Evolutionary conservation across 208 protist species (phyloP), one percentile per base, ranked within the genome.

Genomic region (Wallacemonas sp.): DNA sequence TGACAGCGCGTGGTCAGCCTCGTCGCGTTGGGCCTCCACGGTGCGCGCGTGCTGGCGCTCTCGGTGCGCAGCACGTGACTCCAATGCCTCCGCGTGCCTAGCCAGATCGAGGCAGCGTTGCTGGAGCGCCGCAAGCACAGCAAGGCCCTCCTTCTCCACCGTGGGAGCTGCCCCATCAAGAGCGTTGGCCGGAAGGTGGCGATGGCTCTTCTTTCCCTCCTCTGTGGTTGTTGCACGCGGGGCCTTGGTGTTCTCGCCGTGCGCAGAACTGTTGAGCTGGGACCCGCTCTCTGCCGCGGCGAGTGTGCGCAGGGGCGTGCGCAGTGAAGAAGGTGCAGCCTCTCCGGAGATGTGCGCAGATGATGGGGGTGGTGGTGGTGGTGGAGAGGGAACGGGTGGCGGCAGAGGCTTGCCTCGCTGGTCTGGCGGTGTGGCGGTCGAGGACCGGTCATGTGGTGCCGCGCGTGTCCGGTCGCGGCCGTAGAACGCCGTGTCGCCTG

Each of bases 121-220:
- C n/a, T 55, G 57, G 7, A 50, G 31, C n/a, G 26, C 49, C 16
- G n/a, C 8, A 44, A 65, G 61, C 10, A 29, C 22, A 69, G 44
- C 57, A 22, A 61, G 23, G 50, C 48, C 57, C 23, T n/a, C 39
- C 7, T 5, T 33, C 0, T 1, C 42, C 7, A 39, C 57, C 16
- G 25, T 29, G 16, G 49, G 67, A 20, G 23, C 31, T 65, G 48
- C 4, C 7, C 25, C 26, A 0, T 7, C 7, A 50, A 50, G 44
- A 50, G 7, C 36, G 14, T 16, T 7, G 36, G 36, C 10, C 36
- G 7, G 36, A 41, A 14, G 10, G 36, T 41, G 10, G n/a, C n/a
- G n/a, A n/a, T n/a, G n/a, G n/a, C n/a, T n/a, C n/a, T n/a, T n/a
- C n/a, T n/a, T n/a, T n/a, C n/a, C n/a, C n/a, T n/a, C n/a, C n/a